phyloP scores from a whole-genome alignment of 768 basidiomycete genomes.

The Sarcodon sp. region DNA sequence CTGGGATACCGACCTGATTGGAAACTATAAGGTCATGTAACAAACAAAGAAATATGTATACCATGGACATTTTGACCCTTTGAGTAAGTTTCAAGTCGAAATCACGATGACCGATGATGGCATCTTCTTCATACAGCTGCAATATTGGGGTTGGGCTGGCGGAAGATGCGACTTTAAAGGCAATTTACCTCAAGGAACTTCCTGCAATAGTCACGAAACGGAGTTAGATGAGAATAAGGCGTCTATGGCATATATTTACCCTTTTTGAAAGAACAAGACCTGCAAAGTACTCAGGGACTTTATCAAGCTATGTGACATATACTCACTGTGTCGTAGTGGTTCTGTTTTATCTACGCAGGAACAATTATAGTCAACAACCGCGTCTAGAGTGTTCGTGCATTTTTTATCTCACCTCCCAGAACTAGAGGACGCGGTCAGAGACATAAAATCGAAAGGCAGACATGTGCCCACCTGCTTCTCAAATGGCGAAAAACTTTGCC shows the following conservation, averaged over 20 bases:
- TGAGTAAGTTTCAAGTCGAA: slow-evolving; percentile 90
- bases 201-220: slow-evolving; percentile 21
- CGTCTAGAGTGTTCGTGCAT: too few relatives aligned
- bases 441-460: not conserved
- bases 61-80: slow-evolving; percentile 99
- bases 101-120: slow-evolving; percentile 81
- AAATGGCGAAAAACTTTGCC: slow-evolving; percentile 85
- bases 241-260: slow-evolving; percentile 26
- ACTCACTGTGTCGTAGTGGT: slow-evolving; percentile 85
- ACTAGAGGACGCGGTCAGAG: slow-evolving; percentile 8
- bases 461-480: slow-evolving; percentile 56
- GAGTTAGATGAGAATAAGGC: not conserved
- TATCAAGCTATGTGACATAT: slow-evolving; percentile 10
- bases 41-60: slow-evolving; percentile 15
- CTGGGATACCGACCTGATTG: slow-evolving; percentile 83
- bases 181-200: slow-evolving; percentile 65
- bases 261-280: slow-evolving; percentile 98
- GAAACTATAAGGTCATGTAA: not conserved
- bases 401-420: slow-evolving; percentile 21
- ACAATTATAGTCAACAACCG: too few relatives aligned
- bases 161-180: not conserved
- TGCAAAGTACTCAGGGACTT: slow-evolving; percentile 15
- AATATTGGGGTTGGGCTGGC: not conserved
- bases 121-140: slow-evolving; percentile 90
- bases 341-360: slow-evolving; percentile 65